Conservation (phyloP, 2,329 filamentous ascomycete genomes). For the Sporothrix dimorphospora region DNA sequence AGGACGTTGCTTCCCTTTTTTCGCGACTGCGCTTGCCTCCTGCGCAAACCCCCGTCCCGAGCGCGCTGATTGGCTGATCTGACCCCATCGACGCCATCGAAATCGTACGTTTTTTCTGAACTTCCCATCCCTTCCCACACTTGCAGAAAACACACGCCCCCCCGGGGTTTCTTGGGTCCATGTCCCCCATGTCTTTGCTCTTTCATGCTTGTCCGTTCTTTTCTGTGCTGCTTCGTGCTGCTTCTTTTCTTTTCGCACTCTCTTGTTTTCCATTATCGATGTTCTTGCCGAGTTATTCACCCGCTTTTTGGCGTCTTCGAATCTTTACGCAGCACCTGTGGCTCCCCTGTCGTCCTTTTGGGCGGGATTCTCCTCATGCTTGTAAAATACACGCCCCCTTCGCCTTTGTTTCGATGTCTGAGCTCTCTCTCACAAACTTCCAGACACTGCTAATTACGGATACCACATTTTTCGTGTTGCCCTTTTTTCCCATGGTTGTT, state of each 20-base stretch:
- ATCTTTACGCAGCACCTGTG: background rate
- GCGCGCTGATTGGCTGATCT: constrained; percentile 36
- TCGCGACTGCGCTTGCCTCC: background rate
- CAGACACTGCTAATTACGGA: background rate
- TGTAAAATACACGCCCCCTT: background rate
- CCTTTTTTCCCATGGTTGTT: background rate
- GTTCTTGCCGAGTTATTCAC: background rate
- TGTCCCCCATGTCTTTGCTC: constrained; percentile 6
- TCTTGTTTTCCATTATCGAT: background rate
- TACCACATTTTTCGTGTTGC: background rate
- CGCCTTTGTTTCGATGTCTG: background rate
- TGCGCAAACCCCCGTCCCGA: constrained; percentile 4
- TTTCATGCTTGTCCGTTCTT: constrained; percentile 23
- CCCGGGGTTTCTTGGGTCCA: constrained; percentile 16
- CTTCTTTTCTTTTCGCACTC: constrained; percentile 1
- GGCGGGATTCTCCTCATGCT: background rate
- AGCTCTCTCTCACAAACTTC: background rate
- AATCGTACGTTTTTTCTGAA: constrained; percentile 42
- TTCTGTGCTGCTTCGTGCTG: background rate
- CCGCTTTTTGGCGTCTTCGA: background rate
- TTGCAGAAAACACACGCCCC: constrained; percentile 5
- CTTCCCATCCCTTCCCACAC: constrained; percentile 35
- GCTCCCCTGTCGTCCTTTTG: background rate
- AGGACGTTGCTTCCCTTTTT: constrained; percentile 2
- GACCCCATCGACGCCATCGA: constrained; percentile 33